Evolutionary conservation across 805 yeast genomes (phyloP), one percentile per base, ranked within the genome.

Genomic region (Lipomyces mesembrius): DNA sequence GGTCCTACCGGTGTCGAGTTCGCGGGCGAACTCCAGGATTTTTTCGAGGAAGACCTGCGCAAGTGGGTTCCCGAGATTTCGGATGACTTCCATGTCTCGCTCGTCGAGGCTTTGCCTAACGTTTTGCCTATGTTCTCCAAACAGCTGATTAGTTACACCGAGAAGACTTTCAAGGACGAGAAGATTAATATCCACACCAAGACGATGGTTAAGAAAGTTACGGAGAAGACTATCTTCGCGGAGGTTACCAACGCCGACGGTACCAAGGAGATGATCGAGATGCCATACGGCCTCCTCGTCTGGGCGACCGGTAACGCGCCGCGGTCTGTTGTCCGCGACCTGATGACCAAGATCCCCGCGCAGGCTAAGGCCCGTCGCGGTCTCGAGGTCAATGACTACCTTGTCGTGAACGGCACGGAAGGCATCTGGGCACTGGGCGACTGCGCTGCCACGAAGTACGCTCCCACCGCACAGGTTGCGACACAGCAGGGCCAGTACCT

Each of bases 1-100:
- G 98, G 98, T 71, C 98, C 98, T 77, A 93, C 98, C 56, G 98
- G 98, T 82, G 97, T 93, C 70, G 98, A 92, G 81, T 90, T 92
- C 75, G 97, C 98, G 73, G 98, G 97, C 76, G 98, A 94, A 81
- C 82, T 93, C 74, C 96, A 90, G 81, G 98, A 93, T 80, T 94
- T 91, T 80, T 90, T 92, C 70, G 92, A 90, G 78, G 96, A 93
- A 79, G 98, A 93, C 79, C 84, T 93, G 80, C 81, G 82, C 74
- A 90, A 88, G 80, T 91, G 96, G 92, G 89, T 91, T 81, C 98
- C 98, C 55, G 89, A 85, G 75, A 85, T 93, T 72, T 88, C 91
- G 71, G 81, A 83, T 73, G 98, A 93, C 79, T 86, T 92, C 79
- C 85, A 86, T 75, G 95, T 94, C 61, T 85, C 94, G 59, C 84